A percentile compares a stretch with the other conserved stretches of the same genome.
phyloP scores from a whole-genome alignment of 2,329 filamentous ascomycete species.

The Botryotinia narcissicola region DNA sequence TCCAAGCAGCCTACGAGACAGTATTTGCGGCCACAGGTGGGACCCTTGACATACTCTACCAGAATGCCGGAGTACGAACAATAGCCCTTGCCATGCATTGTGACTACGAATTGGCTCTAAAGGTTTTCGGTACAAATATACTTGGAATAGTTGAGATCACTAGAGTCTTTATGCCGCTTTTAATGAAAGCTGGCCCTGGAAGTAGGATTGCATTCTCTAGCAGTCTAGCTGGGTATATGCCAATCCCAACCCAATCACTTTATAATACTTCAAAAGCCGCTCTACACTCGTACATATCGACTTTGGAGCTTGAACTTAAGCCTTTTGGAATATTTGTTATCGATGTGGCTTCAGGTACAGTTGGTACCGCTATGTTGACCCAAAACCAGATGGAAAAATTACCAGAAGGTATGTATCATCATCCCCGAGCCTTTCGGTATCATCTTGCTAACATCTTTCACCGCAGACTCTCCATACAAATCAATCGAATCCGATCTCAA shows the following conservation, averaged over 20 bases:
- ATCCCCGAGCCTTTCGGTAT: too few species aligned
- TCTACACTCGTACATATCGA: not conserved
- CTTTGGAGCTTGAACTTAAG: not conserved
- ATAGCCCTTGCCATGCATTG: not conserved
- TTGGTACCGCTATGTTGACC: not conserved
- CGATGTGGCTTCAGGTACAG: not conserved
- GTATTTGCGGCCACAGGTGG: not conserved
- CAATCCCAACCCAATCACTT: not conserved
- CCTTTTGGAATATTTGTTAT: not conserved
- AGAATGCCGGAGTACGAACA: not conserved
- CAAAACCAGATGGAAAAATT: not conserved
- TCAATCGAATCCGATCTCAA: not conserved
- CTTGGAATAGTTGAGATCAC: not conserved
- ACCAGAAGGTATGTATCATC: not conserved
- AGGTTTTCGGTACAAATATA: not conserved
- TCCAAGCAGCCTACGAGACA: not conserved
- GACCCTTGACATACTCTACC: not conserved
- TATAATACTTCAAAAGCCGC: not conserved
- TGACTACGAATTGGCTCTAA: not conserved
- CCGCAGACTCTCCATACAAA: not conserved
- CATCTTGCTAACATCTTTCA: not conserved
- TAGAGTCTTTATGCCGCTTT: not conserved
- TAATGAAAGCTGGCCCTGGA: not conserved
- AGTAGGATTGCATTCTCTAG: not conserved
- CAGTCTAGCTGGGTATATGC: not conserved